Percentiles rank a stretch among this genome's conserved stretches.
These are phyloP conservation scores for Colletotrichum sp. DNA, from an alignment of 2,329 filamentous ascomycete genomes.

Conservation along the genomic window DNA sequence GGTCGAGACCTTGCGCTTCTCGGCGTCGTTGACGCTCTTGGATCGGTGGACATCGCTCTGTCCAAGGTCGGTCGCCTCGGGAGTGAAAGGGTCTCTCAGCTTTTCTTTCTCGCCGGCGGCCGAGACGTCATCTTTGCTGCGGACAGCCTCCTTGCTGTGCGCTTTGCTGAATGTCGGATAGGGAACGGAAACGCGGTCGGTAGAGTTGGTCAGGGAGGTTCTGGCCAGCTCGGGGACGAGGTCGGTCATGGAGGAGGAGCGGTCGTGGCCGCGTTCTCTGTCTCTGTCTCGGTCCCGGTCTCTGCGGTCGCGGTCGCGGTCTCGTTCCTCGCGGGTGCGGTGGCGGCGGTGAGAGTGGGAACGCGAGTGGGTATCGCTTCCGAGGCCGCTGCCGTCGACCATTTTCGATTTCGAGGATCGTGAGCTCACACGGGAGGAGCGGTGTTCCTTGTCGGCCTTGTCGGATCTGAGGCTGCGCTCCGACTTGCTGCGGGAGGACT, in stretches of 20 bases:
- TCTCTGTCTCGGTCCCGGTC: conserved; percentile 6
- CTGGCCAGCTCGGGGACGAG: conserved; percentile 51
- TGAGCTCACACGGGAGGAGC: conserved; percentile 21
- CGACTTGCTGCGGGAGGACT: conserved; percentile 14
- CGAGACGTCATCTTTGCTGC: conserved; percentile 60
- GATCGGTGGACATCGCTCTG: conserved; percentile 51
- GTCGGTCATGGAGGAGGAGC: conserved; percentile 47
- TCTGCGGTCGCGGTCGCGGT: conserved; percentile 26
- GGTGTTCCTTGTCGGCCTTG: conserved; percentile 24
- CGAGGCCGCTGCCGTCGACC: conserved; percentile 19
- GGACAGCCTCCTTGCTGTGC: conserved; percentile 86
- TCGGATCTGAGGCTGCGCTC: conserved; percentile 22
- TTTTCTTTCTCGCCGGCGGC: conserved; percentile 24
- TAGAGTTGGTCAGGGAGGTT: conserved; percentile 33
- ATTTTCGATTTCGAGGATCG: conserved; percentile 21
- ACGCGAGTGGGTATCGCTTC: neutral
- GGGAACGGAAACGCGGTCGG: conserved; percentile 60
- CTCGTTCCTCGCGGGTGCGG: conserved; percentile 22
- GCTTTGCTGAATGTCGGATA: conserved; percentile 89
- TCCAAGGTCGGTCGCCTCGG: conserved; percentile 74
- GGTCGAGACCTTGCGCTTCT: conserved; percentile 35
- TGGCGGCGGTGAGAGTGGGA: conserved; percentile 21
- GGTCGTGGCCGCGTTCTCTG: conserved; percentile 31
- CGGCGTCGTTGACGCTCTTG: conserved; percentile 49
- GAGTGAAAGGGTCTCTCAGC: conserved; percentile 59